phyloP scores from a whole-genome alignment of 805 yeast genomes.

The Wickerhamiella dianesei region DNA sequence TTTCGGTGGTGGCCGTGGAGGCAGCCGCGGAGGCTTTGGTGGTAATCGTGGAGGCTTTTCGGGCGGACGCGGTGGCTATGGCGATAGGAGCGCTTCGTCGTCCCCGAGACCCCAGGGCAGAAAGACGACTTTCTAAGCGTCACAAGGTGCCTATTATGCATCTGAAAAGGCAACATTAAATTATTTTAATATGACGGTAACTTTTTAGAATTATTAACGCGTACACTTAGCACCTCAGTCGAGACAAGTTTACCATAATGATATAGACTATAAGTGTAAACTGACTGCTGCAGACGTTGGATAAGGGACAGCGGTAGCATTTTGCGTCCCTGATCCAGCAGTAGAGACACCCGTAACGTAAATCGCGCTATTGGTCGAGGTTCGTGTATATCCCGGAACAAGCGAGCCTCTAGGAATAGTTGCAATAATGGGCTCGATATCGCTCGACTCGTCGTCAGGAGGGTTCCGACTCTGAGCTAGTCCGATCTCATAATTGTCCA shows the following conservation, averaged over 20 bases:
- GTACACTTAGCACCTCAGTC: no score
- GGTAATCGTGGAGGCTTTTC: constrained; percentile 18
- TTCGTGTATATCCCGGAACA: constrained; percentile 11
- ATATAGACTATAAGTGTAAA: no score
- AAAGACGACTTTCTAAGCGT: constrained; percentile 3
- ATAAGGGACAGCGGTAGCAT: no score
- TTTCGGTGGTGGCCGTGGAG: constrained; percentile 15
- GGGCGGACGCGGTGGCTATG: constrained; percentile 20
- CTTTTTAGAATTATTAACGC: no score
- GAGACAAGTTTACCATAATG: no score
- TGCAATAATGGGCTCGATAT: constrained; percentile 7
- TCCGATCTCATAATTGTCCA: constrained; percentile 43
- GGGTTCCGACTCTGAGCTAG: constrained; percentile 36
- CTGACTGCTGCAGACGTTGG: no score
- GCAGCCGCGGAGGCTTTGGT: constrained; percentile 12
- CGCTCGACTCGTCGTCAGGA: constrained; percentile 16
- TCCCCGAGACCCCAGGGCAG: constrained; percentile 2
- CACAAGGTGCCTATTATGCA: no score
- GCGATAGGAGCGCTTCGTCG: constrained; percentile 13
- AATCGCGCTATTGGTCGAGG: constrained; percentile 6
- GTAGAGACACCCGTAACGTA: no score
- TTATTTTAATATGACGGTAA: no score
- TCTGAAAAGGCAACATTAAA: no score
- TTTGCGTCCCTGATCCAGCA: no score
- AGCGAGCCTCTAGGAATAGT: constrained; percentile 13